These are phyloP conservation scores for Trypanosoma lewisi DNA, from an alignment of 208 protist species.

Conservation along the genomic window DNA sequence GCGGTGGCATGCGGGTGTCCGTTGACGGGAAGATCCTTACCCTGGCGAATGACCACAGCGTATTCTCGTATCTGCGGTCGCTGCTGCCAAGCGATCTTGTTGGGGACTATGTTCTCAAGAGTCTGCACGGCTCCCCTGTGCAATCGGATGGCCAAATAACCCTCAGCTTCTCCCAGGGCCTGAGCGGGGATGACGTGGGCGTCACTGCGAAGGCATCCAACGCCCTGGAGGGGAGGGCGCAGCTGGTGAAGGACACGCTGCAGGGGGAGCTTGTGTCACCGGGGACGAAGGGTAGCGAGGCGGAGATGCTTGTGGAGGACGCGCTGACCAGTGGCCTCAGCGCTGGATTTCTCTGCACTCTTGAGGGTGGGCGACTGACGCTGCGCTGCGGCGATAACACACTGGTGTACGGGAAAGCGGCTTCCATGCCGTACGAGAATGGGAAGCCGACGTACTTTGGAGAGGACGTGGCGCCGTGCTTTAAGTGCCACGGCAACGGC, in stretches of 20 bases:
- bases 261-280: conserved; percentile 50
- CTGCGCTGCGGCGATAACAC: conserved; percentile 39
- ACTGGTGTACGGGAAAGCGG: conserved; percentile 41
- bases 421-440: conserved; percentile 26
- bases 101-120: conserved; percentile 62
- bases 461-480: conserved; percentile 58
- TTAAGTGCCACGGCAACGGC: conserved; percentile 64
- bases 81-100: conserved; percentile 35
- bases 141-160: conserved; percentile 37
- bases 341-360: conserved; percentile 39
- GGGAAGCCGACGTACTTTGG: conserved; percentile 57
- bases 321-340: conserved; percentile 61
- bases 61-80: conserved; percentile 43
- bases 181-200: background rate
- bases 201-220: conserved; percentile 36
- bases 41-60: conserved; percentile 28
- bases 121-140: conserved; percentile 38
- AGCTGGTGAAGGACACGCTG: conserved; percentile 45
- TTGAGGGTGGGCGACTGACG: conserved; percentile 35
- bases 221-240: conserved; percentile 39
- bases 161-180: conserved; percentile 34
- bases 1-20: conserved; percentile 36
- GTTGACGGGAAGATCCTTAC: conserved; percentile 37
- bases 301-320: conserved; percentile 44
- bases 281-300: conserved; percentile 38